These are phyloP conservation scores for Candida boidinii DNA, from an alignment of 805 yeast genomes.

Conservation along the genomic window DNA sequence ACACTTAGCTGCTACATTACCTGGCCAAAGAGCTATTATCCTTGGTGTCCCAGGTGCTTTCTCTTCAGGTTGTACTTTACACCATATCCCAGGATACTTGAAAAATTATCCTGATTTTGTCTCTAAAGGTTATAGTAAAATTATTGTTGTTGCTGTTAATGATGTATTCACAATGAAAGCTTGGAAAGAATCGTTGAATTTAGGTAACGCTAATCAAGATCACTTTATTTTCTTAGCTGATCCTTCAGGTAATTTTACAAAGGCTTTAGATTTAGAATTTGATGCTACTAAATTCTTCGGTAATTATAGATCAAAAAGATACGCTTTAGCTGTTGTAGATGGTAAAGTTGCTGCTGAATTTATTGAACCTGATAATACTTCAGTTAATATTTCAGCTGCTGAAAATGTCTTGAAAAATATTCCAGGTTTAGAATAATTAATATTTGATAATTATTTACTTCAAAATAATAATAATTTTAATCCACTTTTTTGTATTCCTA, in stretches of 20 bases:
- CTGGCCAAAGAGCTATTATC: conserved; percentile 33
- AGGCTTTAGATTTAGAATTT: conserved; percentile 54
- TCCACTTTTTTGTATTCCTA: too few species aligned
- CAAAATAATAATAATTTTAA: too few species aligned
- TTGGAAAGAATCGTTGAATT: conserved; percentile 50
- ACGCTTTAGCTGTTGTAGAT: conserved; percentile 65
- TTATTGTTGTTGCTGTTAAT: conserved; percentile 71
- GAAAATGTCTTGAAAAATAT: conserved; percentile 30
- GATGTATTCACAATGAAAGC: conserved; percentile 82
- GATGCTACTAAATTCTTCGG: conserved; percentile 79
- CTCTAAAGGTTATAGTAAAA: conserved; percentile 53
- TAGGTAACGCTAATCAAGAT: conserved; percentile 12
- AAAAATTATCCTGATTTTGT: conserved; percentile 40
- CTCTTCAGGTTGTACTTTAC: conserved; percentile 69
- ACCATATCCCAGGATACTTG: conserved; percentile 70
- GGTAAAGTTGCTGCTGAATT: conserved; percentile 61
- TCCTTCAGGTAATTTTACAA: conserved; percentile 65
- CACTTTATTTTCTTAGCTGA: conserved; percentile 57
- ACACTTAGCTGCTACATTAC: conserved; percentile 12
- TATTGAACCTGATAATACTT: conserved; percentile 75
- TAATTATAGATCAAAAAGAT: conserved; percentile 64
- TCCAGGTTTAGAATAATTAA: conserved; percentile 14
- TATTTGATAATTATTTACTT: too few species aligned
- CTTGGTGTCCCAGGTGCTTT: conserved; percentile 70
- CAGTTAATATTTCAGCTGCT: conserved; percentile 49